Evolutionary conservation across 2,329 filamentous ascomycete species (phyloP).

Genomic region (Endocalyx cinctus): DNA sequence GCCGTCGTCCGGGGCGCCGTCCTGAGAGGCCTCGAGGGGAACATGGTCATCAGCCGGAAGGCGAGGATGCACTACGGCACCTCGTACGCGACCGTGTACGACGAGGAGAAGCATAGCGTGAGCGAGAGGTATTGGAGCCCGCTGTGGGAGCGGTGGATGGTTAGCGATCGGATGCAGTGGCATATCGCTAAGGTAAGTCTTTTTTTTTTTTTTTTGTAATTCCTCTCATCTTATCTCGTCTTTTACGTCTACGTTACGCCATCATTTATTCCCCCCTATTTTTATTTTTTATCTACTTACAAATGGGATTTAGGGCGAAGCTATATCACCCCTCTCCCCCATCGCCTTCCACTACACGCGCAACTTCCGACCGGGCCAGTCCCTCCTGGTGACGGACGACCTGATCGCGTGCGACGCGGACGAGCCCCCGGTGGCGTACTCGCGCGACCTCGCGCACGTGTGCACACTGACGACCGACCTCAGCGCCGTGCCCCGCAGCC

Average conservation of each 20-base stretch:
- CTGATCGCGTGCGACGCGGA: slow-evolving; percentile 72
- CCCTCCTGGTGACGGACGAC: slow-evolving; percentile 73
- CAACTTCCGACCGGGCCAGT: slow-evolving; percentile 76
- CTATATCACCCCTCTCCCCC: slow-evolving; percentile 67
- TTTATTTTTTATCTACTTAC: no score
- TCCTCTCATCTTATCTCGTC: slow-evolving; percentile 1
- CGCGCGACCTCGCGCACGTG: slow-evolving; percentile 62
- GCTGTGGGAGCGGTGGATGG: slow-evolving; percentile 79
- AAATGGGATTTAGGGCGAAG: slow-evolving; percentile 58
- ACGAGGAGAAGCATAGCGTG: slow-evolving; percentile 68
- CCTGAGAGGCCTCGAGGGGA: slow-evolving; percentile 68
- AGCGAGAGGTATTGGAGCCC: slow-evolving; percentile 75
- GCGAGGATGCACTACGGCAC: slow-evolving; percentile 76
- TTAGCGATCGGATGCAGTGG: slow-evolving; percentile 80
- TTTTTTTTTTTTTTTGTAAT: background rate
- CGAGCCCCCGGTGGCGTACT: slow-evolving; percentile 56
- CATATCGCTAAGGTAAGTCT: slow-evolving; percentile 67
- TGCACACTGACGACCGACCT: slow-evolving; percentile 79
- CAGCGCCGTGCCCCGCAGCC: slow-evolving; percentile 65
- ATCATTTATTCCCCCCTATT: no score
- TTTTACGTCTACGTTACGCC: no score
- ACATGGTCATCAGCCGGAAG: slow-evolving; percentile 71
- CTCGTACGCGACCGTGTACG: slow-evolving; percentile 75
- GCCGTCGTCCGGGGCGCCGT: slow-evolving; percentile 76
- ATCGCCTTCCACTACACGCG: slow-evolving; percentile 83